Evolutionary conservation across 331 rosid genomes (phyloP).

Genomic region (Cucumis variabilis): DNA sequence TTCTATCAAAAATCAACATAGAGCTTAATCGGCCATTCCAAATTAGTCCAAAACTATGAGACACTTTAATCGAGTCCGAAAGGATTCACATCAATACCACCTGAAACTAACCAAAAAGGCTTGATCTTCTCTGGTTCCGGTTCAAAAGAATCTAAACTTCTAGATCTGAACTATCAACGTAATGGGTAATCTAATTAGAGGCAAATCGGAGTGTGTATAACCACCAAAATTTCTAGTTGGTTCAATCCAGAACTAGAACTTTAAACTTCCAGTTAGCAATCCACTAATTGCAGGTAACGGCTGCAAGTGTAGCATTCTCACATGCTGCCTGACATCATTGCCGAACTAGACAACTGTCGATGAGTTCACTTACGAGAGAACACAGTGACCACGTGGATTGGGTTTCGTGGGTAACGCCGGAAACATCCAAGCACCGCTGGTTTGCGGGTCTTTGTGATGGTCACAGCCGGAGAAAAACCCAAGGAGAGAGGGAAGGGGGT

Average conservation of each 20-base stretch:
- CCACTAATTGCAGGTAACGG: background rate
- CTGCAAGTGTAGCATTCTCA: background rate
- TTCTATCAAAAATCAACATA: too few species aligned
- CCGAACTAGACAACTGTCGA: background rate
- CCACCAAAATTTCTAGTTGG: background rate
- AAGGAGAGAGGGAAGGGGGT: background rate
- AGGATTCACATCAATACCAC: background rate
- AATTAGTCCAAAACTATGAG: too few species aligned
- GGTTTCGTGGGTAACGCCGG: background rate
- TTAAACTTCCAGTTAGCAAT: too few species aligned
- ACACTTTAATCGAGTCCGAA: background rate
- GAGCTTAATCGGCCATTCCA: too few species aligned
- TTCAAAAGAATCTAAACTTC: background rate
- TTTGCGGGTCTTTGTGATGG: background rate
- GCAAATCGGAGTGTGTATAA: background rate
- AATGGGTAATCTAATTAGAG: background rate
- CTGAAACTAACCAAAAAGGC: background rate
- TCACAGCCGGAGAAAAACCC: background rate
- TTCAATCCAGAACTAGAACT: too few species aligned
- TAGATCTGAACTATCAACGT: background rate
- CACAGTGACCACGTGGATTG: background rate
- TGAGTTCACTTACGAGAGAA: background rate
- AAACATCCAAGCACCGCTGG: background rate
- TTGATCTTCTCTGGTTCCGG: background rate
- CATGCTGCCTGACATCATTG: background rate